A percentile compares a stretch with the other conserved stretches of the same genome.
phyloP scores from a whole-genome alignment of 768 basidiomycete genomes.

The Candolleomyces efflorescens region DNA sequence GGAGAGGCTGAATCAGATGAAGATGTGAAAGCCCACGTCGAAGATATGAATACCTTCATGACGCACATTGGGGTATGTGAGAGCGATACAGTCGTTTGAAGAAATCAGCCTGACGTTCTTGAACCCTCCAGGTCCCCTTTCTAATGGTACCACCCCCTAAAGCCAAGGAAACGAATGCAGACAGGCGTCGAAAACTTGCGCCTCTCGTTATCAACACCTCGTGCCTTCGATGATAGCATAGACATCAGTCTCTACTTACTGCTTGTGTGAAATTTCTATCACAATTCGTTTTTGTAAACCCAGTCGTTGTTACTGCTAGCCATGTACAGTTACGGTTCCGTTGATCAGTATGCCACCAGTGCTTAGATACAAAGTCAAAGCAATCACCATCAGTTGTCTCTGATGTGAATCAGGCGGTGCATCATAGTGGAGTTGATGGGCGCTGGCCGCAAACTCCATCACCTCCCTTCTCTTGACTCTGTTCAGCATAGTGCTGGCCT shows the following conservation, averaged over 20 bases:
- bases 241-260: not conserved
- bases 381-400: no score
- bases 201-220: conserved; percentile 27
- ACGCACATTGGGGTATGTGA: conserved; percentile 41
- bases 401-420: not conserved
- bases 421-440: not conserved
- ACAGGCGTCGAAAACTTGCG: conserved; percentile 23
- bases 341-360: no score
- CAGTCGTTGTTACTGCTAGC: no score
- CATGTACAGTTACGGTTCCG: no score
- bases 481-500: not conserved
- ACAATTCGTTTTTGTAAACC: no score
- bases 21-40: conserved; percentile 23
- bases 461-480: no score
- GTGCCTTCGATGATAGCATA: conserved; percentile 2
- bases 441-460: not conserved
- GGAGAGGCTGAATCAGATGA: conserved; percentile 13
- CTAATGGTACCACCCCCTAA: conserved; percentile 38
- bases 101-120: conserved; percentile 1
- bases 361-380: no score
- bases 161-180: conserved; percentile 22
- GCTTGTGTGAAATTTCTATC: no score
- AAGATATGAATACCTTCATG: conserved; percentile 43
- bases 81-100: not conserved
- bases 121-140: conserved; percentile 30